These are phyloP conservation scores for Trichoderma endophyticum DNA, from an alignment of 2,329 filamentous ascomycete species.

Conservation along the genomic window DNA sequence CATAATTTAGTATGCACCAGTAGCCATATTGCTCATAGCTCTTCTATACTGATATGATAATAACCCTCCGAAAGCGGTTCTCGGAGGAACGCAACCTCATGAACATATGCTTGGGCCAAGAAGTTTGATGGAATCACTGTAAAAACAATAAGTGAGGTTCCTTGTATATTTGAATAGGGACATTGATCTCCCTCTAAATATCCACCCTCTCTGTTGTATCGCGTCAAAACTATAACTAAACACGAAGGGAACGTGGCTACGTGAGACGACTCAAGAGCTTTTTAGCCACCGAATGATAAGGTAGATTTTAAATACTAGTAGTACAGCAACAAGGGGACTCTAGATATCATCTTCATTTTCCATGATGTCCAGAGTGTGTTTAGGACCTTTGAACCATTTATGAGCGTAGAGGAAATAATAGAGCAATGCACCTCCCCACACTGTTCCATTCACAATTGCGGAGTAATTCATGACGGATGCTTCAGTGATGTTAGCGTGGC, in stretches of 20 bases:
- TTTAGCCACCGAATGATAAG: neutral
- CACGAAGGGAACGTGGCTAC: neutral
- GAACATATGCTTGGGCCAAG: neutral
- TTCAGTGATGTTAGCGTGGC: neutral
- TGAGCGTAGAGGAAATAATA: neutral
- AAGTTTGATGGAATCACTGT: neutral
- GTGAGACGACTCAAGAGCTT: neutral
- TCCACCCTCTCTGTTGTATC: neutral
- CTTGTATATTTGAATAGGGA: neutral
- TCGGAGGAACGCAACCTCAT: neutral
- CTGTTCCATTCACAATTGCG: neutral
- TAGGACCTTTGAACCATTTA: conserved; percentile 5
- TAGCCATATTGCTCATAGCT: neutral
- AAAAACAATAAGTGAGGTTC: neutral
- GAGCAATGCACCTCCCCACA: neutral
- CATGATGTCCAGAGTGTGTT: neutral
- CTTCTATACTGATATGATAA: neutral
- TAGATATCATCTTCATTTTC: neutral
- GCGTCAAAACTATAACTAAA: neutral
- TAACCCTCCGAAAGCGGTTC: neutral
- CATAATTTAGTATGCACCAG: neutral
- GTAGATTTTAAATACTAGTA: neutral
- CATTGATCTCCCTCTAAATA: neutral
- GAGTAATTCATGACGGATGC: conserved; percentile 7
- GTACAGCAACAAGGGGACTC: neutral